Evolutionary conservation across 2,329 filamentous ascomycete genomes (phyloP).

Genomic region (Botrytis byssoidea): DNA sequence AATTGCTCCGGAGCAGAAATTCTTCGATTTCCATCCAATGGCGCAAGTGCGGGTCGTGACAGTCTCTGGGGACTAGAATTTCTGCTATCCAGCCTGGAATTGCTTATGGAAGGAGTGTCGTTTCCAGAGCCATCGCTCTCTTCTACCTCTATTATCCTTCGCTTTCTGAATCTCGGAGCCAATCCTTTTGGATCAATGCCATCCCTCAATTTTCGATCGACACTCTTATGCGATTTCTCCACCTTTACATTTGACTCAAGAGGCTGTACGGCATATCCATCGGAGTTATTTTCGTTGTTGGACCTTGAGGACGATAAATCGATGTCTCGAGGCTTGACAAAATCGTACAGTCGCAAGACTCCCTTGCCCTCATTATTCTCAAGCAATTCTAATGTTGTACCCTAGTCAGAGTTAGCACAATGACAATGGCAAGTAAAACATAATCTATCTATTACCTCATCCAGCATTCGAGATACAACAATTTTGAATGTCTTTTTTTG

Average conservation of each 20-base stretch:
- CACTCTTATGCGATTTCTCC: background rate
- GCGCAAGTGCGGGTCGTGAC: slow-evolving; percentile 5
- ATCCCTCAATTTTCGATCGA: slow-evolving; percentile 1
- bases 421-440: no score
- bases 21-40: slow-evolving; percentile 14
- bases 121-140: slow-evolving; percentile 16
- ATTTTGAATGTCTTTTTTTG: slow-evolving; percentile 9
- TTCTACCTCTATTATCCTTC: slow-evolving; percentile 14
- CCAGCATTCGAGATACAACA: background rate
- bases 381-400: background rate
- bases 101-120: background rate
- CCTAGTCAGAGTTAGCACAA: background rate
- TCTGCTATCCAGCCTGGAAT: background rate
- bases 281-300: background rate
- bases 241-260: background rate
- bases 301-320: background rate
- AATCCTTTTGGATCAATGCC: slow-evolving; percentile 18
- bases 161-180: slow-evolving; percentile 4
- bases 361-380: background rate
- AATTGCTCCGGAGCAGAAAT: background rate
- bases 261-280: background rate
- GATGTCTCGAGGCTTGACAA: slow-evolving; percentile 12
- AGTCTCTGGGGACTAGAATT: slow-evolving; percentile 10
- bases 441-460: background rate
- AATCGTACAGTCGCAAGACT: slow-evolving; percentile 11